These are phyloP conservation scores for Cyberlindnera galapagoensis DNA, from an alignment of 805 yeast species.

Conservation along the genomic window DNA sequence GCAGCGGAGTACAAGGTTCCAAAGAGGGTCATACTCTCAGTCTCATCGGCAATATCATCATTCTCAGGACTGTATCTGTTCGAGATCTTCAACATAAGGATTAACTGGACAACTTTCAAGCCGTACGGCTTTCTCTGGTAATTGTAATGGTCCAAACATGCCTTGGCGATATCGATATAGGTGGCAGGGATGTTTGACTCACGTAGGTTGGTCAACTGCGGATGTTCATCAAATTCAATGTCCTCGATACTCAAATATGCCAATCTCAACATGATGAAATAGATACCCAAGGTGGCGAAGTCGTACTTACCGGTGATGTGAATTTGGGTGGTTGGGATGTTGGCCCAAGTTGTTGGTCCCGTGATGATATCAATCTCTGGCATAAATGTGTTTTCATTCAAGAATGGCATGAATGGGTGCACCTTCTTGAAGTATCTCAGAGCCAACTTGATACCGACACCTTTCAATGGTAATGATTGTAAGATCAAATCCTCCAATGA, in stretches of 20 bases:
- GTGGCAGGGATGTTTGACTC: conserved; percentile 9
- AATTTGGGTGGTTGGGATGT: conserved; percentile 3
- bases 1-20: conserved; percentile 50
- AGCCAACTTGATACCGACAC: conserved; percentile 11
- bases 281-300: conserved; percentile 17
- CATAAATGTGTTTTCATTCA: conserved; percentile 19
- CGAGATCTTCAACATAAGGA: conserved; percentile 42
- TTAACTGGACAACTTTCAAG: conserved; percentile 46
- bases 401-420: conserved; percentile 22
- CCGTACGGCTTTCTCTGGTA: conserved; percentile 37
- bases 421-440: conserved; percentile 21
- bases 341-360: conserved; percentile 4
- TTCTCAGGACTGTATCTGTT: conserved; percentile 46
- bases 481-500: conserved; percentile 11
- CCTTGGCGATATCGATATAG: conserved; percentile 8
- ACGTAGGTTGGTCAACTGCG: conserved; percentile 7
- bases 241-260: conserved; percentile 15
- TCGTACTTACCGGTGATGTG: conserved; percentile 16
- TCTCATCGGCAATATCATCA: conserved; percentile 48
- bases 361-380: conserved; percentile 14
- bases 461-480: conserved; percentile 14
- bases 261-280: conserved; percentile 19
- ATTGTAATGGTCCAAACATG: conserved; percentile 47
- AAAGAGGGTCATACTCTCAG: conserved; percentile 40
- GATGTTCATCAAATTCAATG: conserved; percentile 11